Percentiles rank a stretch among this genome's conserved stretches.
Evolutionary conservation across 192 early-diverging fungal species (phyloP).

Genomic region (Pecoramyces ruminantium): DNA sequence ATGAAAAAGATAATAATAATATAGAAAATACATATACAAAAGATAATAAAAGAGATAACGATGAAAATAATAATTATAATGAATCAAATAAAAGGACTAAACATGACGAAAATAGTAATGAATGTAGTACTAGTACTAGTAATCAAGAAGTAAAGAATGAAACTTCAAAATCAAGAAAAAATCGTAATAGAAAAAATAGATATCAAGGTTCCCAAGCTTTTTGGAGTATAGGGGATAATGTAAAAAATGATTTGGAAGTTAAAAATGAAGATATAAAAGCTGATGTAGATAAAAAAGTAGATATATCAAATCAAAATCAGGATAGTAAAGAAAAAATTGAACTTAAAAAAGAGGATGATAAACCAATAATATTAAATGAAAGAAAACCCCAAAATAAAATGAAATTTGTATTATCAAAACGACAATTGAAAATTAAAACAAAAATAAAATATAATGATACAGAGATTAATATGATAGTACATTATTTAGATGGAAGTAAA

Average conservation of each 20-base stretch:
- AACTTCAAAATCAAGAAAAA: neutral
- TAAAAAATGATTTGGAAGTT: neutral
- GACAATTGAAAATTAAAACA: neutral
- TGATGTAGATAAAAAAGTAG: neutral
- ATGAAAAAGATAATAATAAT: too few species aligned
- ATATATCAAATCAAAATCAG: too few species aligned
- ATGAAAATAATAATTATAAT: too few species aligned
- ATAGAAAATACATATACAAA: too few species aligned
- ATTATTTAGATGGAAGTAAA: neutral
- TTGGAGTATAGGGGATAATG: neutral
- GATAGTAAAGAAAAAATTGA: too few species aligned
- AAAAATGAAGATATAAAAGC: neutral
- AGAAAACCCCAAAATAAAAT: neutral
- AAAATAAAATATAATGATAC: neutral
- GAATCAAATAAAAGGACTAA: too few species aligned
- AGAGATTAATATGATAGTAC: neutral
- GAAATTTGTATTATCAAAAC: neutral
- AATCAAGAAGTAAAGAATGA: neutral
- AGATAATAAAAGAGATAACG: too few species aligned
- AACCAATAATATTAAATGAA: neutral
- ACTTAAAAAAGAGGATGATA: neutral
- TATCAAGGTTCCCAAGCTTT: neutral
- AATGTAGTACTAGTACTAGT: too few species aligned
- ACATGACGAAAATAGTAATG: neutral
- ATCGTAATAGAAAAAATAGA: neutral